A percentile compares a stretch with the other conserved stretches of the same genome.
phyloP scores from a whole-genome alignment of 2,329 filamentous ascomycete species.

The Onygena corvina region DNA sequence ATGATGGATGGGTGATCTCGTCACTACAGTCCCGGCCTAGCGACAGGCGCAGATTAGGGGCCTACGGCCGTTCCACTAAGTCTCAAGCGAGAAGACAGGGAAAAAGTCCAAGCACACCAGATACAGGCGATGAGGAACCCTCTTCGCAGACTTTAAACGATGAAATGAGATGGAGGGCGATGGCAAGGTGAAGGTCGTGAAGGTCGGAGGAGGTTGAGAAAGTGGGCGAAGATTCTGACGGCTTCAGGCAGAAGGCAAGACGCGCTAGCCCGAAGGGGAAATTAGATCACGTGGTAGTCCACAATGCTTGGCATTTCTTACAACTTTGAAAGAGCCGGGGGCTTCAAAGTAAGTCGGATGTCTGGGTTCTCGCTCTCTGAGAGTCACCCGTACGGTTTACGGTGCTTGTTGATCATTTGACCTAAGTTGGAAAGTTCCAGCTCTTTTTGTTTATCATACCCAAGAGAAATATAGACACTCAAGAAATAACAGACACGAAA shows the following conservation, averaged over 20 bases:
- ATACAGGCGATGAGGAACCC: neutral
- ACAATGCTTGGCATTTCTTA: no score
- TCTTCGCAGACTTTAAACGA: neutral
- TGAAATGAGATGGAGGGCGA: neutral
- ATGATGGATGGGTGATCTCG: constrained; percentile 4
- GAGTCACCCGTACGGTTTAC: no score
- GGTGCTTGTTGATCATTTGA: no score
- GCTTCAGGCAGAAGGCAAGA: neutral
- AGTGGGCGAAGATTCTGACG: neutral
- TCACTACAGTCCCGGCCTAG: constrained; percentile 5
- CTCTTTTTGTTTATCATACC: no score
- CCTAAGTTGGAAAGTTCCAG: no score
- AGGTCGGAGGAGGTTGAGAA: neutral
- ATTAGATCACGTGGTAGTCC: no score
- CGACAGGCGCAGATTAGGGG: neutral
- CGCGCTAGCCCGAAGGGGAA: neutral
- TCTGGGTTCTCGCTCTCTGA: no score
- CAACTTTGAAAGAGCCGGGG: no score
- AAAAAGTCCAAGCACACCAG: neutral
- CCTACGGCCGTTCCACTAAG: constrained; percentile 5
- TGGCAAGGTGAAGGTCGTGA: neutral
- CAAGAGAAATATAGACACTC: no score
- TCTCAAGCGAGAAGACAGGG: neutral
- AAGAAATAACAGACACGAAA: no score
- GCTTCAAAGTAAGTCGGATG: no score